Conservation (phyloP, 345 rosid species). For the Lumnitzera littorea region DNA sequence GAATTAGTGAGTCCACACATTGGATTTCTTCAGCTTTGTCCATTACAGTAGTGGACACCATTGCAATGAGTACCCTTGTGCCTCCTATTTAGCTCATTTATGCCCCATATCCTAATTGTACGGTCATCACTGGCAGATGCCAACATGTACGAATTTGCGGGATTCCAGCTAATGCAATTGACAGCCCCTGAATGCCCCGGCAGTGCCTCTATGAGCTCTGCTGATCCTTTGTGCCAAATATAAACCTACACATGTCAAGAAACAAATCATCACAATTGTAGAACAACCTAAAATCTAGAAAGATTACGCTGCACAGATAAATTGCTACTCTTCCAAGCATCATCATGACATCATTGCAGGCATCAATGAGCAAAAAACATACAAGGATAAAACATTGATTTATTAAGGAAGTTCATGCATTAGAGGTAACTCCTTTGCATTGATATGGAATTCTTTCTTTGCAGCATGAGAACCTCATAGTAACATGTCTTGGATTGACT, state of each 20-base stretch:
- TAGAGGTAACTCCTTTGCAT: no score
- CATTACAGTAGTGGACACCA: slow-evolving; percentile 37
- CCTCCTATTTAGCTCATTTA: slow-evolving; percentile 22
- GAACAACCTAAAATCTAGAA: neutral
- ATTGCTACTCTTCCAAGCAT: neutral
- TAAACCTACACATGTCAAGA: slow-evolving; percentile 35
- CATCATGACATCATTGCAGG: neutral
- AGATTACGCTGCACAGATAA: neutral
- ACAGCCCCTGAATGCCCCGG: slow-evolving; percentile 62
- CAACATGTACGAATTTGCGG: slow-evolving; percentile 33
- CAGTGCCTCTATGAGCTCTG: slow-evolving; percentile 40
- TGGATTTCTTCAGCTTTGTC: slow-evolving; percentile 20
- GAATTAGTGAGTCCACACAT: neutral
- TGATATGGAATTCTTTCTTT: no score
- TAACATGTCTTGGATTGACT: no score
- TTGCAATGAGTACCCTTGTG: slow-evolving; percentile 26
- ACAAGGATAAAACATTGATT: no score
- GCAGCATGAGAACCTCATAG: no score
- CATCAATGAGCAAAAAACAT: no score
- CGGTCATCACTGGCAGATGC: slow-evolving; percentile 50
- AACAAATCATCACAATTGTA: slow-evolving; percentile 3
- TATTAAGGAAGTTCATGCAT: no score
- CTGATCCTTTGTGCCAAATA: slow-evolving; percentile 49
- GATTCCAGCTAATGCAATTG: slow-evolving; percentile 47
- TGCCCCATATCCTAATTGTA: slow-evolving; percentile 60